phyloP scores from a whole-genome alignment of 768 basidiomycete genomes.

The Imleria badia region DNA sequence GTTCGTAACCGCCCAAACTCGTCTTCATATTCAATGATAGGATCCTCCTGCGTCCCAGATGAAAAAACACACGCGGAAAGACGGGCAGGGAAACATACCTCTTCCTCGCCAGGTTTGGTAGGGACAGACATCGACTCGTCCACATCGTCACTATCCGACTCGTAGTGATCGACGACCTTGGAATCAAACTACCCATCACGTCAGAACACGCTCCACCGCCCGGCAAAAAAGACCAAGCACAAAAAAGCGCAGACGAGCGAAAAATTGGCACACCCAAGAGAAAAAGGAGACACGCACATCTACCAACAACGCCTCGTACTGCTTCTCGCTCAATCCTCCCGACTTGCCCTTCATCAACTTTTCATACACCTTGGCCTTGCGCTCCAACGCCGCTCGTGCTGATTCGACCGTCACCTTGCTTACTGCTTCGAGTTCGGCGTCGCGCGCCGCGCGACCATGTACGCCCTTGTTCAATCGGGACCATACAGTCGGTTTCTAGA shows the following conservation, averaged over 20 bases:
- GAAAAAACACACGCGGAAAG: neutral
- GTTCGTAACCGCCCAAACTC: slow-evolving; percentile 81
- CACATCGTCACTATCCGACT: slow-evolving; percentile 72
- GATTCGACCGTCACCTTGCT: slow-evolving; percentile 71
- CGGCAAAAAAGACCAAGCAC: no score
- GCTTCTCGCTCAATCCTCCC: slow-evolving; percentile 72
- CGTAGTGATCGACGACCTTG: slow-evolving; percentile 51
- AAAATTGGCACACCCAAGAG: no score
- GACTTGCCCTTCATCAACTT: slow-evolving; percentile 75
- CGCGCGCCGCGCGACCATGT: slow-evolving; percentile 56
- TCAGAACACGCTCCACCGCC: neutral
- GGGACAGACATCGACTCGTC: slow-evolving; percentile 77
- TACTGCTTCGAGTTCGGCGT: slow-evolving; percentile 68
- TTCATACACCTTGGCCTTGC: slow-evolving; percentile 80
- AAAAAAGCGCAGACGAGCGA: no score
- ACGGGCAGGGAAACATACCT: slow-evolving; percentile 29
- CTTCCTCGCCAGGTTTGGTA: slow-evolving; percentile 35
- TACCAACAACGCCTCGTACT: slow-evolving; percentile 70
- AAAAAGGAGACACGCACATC: slow-evolving; percentile 53
- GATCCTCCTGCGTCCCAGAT: slow-evolving; percentile 54
- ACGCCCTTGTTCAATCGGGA: slow-evolving; percentile 75
- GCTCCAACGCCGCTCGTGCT: slow-evolving; percentile 66
- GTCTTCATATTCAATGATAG: slow-evolving; percentile 82
- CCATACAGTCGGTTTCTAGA: slow-evolving; percentile 79
- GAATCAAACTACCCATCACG: slow-evolving; percentile 57